A percentile compares a stretch with the other conserved stretches of the same genome.
These are phyloP conservation scores for Curvularia sp. DNA, from an alignment of 2,329 filamentous ascomycete genomes.

Conservation along the genomic window DNA sequence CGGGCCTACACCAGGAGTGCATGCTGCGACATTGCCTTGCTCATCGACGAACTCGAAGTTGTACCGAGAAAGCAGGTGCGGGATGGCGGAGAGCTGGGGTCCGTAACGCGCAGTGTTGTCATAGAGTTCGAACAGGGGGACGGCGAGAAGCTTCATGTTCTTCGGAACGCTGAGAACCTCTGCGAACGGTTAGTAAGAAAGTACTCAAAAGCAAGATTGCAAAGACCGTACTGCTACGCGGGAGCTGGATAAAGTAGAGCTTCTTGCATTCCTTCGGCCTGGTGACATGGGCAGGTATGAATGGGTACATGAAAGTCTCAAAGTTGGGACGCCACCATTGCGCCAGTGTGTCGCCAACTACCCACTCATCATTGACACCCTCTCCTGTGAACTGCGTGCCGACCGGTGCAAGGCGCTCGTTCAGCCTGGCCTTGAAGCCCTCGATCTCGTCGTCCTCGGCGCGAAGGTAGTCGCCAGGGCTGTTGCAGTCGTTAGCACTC, in stretches of 20 bases:
- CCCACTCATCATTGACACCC: constrained; percentile 91
- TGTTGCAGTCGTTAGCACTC: constrained; percentile 35
- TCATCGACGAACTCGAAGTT: constrained; percentile 99
- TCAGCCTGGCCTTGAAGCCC: constrained; percentile 92
- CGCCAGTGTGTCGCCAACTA: constrained; percentile 90
- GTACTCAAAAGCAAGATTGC: constrained; percentile 9
- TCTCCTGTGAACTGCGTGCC: constrained; percentile 80
- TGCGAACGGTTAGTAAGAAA: constrained; percentile 49
- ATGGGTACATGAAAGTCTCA: constrained; percentile 99
- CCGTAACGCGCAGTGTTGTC: constrained; percentile 96
- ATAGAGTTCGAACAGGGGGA: constrained; percentile 96
- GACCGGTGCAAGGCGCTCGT: constrained; percentile 93
- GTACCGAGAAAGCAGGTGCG: constrained; percentile 91
- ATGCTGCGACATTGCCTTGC: constrained; percentile 82
- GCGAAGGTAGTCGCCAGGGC: constrained; percentile 89
- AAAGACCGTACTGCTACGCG: constrained; percentile 76
- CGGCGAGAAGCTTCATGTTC: constrained; percentile 98
- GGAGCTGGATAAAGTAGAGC: constrained; percentile 94
- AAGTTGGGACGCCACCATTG: constrained; percentile 99
- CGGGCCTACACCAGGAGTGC: constrained; percentile 78
- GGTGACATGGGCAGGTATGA: constrained; percentile 93
- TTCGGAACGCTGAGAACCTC: constrained; percentile 96
- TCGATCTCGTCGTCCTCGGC: constrained; percentile 89
- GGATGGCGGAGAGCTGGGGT: constrained; percentile 93
- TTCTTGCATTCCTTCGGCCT: constrained; percentile 99